Conservation (phyloP, 2,329 filamentous ascomycete genomes). For the Aspergillus sp. region DNA sequence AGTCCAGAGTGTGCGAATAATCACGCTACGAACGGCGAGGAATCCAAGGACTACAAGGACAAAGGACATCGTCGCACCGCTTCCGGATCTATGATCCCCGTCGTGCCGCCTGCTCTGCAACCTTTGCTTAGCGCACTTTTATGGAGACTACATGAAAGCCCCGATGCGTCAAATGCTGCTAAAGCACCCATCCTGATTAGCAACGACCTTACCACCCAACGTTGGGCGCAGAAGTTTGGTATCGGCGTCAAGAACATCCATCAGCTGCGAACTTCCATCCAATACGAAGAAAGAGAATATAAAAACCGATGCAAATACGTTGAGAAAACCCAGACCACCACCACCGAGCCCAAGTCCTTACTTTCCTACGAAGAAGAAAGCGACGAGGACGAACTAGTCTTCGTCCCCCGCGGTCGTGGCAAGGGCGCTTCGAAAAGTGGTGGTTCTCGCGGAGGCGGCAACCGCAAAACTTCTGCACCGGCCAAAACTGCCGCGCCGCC, state of each 20-base stretch:
- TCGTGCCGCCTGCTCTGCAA: slow-evolving; percentile 42
- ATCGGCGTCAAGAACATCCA: slow-evolving; percentile 50
- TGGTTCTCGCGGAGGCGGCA: slow-evolving; percentile 25
- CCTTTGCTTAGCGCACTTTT: slow-evolving; percentile 46
- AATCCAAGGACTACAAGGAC: slow-evolving; percentile 22
- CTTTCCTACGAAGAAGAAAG: slow-evolving; percentile 51
- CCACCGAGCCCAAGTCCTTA: slow-evolving; percentile 42
- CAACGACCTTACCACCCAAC: slow-evolving; percentile 44
- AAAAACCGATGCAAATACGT: slow-evolving; percentile 47
- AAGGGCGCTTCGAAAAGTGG: slow-evolving; percentile 32
- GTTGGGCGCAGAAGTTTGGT: slow-evolving; percentile 49
- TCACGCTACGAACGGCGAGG: slow-evolving; percentile 27
- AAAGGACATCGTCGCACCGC: slow-evolving; percentile 33
- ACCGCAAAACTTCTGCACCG: slow-evolving; percentile 30
- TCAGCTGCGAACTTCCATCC: slow-evolving; percentile 48
- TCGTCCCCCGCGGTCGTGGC: slow-evolving; percentile 43
- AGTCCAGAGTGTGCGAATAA: slow-evolving; percentile 43
- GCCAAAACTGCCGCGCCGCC: slow-evolving; percentile 24
- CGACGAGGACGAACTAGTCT: slow-evolving; percentile 50
- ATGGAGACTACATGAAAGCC: slow-evolving; percentile 44
- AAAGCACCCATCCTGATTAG: slow-evolving; percentile 45
- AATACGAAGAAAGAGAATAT: slow-evolving; percentile 47
- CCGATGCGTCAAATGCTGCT: slow-evolving; percentile 32
- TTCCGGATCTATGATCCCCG: slow-evolving; percentile 35
- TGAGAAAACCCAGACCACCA: slow-evolving; percentile 41